phyloP scores from a whole-genome alignment of 495 filamentous ascomycete genomes.

The Penicillium psychrofluorescens region DNA sequence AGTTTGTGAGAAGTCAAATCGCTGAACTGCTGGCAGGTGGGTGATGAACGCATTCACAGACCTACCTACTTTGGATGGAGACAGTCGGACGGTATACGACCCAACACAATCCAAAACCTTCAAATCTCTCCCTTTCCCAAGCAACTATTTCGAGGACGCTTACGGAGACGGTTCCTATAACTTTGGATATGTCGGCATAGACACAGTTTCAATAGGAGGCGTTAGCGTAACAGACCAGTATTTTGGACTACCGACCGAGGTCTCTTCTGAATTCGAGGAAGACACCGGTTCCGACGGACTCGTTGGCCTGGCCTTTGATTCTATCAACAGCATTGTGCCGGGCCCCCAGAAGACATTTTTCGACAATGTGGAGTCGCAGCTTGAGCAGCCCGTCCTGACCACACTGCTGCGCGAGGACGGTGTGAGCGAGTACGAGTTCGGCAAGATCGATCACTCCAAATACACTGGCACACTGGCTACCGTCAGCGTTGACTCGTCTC shows the following conservation, averaged over 20 bases:
- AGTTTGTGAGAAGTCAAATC: background rate
- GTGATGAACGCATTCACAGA: constrained; percentile 63
- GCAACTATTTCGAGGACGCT: constrained; percentile 53
- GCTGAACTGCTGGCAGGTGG: constrained; percentile 44
- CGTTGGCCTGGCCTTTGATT: constrained; percentile 68
- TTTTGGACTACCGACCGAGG: constrained; percentile 59
- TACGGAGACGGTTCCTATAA: constrained; percentile 73
- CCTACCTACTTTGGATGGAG: constrained; percentile 12
- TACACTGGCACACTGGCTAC: constrained; percentile 59
- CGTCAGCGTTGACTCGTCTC: constrained; percentile 51
- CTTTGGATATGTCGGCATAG: constrained; percentile 59
- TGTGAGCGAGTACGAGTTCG: constrained; percentile 71
- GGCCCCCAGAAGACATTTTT: constrained; percentile 71
- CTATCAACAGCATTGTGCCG: constrained; percentile 65
- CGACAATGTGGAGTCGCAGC: constrained; percentile 57
- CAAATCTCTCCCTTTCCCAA: constrained; percentile 30
- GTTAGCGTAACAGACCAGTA: constrained; percentile 59
- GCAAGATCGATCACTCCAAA: constrained; percentile 57
- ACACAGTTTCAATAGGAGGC: constrained; percentile 68
- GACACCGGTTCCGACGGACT: constrained; percentile 63
- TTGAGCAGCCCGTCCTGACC: constrained; percentile 66
- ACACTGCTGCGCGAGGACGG: constrained; percentile 55
- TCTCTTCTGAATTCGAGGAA: constrained; percentile 57
- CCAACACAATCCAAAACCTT: constrained; percentile 52
- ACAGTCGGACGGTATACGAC: constrained; percentile 56